phyloP scores from a whole-genome alignment of 2,329 filamentous ascomycete genomes.

The Uncinocarpus reesii region DNA sequence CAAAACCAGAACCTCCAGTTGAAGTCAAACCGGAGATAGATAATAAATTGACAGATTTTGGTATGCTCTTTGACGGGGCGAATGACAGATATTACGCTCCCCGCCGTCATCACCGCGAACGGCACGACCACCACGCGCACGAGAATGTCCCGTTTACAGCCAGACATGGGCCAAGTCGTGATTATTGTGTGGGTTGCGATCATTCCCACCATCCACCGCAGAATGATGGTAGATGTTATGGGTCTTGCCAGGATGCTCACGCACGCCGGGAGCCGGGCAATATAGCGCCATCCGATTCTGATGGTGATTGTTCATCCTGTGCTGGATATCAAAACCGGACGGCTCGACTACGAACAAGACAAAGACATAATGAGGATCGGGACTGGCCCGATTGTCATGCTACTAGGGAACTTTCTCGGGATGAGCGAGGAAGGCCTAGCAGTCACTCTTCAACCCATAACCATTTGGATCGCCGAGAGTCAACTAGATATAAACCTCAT shows the following conservation, averaged over 20 bases:
- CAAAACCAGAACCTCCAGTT: too few species aligned
- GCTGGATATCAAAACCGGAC: background rate
- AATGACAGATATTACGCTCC: slow-evolving; percentile 3
- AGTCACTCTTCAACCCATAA: slow-evolving; percentile 3
- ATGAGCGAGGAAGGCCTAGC: background rate
- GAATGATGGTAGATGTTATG: too few species aligned
- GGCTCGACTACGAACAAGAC: background rate
- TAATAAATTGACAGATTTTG: slow-evolving; percentile 7
- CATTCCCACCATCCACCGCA: background rate
- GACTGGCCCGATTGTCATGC: background rate
- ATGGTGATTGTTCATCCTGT: background rate
- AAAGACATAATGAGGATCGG: background rate
- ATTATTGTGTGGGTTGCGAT: slow-evolving; percentile 1
- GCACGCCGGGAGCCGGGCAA: background rate
- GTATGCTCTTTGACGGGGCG: slow-evolving; percentile 14
- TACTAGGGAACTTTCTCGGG: background rate
- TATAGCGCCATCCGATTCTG: background rate
- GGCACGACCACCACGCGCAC: slow-evolving; percentile 3
- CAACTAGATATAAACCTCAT: background rate
- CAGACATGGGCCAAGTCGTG: background rate
- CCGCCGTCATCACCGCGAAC: background rate
- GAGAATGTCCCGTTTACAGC: background rate
- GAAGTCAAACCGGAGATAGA: background rate
- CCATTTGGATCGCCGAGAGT: background rate
- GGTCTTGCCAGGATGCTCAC: background rate